These are phyloP conservation scores for Amanita pallidorosea DNA, from an alignment of 768 basidiomycete species.

Conservation along the genomic window DNA sequence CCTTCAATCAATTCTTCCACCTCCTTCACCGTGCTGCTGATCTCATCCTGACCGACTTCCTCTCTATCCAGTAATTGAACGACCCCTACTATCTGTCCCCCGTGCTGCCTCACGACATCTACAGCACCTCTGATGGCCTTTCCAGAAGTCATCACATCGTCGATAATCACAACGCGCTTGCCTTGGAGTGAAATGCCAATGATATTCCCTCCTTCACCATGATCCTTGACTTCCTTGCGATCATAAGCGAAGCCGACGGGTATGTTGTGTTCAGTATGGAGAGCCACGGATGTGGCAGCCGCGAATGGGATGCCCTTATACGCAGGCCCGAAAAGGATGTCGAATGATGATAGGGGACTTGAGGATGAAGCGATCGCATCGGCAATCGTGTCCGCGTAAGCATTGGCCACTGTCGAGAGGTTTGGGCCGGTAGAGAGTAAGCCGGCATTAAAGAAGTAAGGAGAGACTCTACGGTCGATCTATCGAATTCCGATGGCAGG, in stretches of 20 bases:
- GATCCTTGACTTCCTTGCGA: constrained; percentile 91
- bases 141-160: constrained; percentile 94
- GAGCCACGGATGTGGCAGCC: constrained; percentile 66
- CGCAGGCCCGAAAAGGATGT: constrained; percentile 91
- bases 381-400: constrained; percentile 77
- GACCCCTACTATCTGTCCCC: constrained; percentile 82
- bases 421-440: constrained; percentile 78
- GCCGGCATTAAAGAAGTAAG: constrained; percentile 97
- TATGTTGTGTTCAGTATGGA: constrained; percentile 54
- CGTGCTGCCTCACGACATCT: constrained; percentile 52
- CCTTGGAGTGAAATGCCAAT: constrained; percentile 81
- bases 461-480: constrained; percentile 51
- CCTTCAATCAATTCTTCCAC: constrained; percentile 64
- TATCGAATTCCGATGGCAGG: constrained; percentile 4
- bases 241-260: constrained; percentile 82
- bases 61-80: constrained; percentile 81
- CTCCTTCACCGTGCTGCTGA: constrained; percentile 70
- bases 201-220: constrained; percentile 89
- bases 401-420: constrained; percentile 62
- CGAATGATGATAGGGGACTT: constrained; percentile 37
- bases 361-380: constrained; percentile 26
- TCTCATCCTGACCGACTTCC: constrained; percentile 66
- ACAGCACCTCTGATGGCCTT: constrained; percentile 84
- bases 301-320: constrained; percentile 97
- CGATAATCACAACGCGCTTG: constrained; percentile 77